Conservation (phyloP, 169 alveolate genomes). For the Plasmodium blacklocki region DNA sequence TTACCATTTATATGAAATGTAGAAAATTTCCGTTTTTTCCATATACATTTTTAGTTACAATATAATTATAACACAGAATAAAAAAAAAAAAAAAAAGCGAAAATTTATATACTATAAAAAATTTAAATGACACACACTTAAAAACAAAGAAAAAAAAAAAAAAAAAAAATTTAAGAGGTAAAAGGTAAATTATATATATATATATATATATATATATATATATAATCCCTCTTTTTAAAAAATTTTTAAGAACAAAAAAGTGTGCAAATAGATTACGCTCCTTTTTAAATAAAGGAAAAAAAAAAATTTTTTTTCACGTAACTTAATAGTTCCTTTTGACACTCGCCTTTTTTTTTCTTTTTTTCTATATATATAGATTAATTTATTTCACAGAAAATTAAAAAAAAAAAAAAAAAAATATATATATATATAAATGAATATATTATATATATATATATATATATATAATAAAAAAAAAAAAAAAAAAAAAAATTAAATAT, state of each 20-base stretch:
- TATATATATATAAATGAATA: neutral
- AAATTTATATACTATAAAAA: neutral
- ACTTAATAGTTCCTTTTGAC: constrained; percentile 18
- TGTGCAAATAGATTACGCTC: constrained; percentile 61
- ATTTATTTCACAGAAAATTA: neutral
- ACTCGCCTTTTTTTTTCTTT: constrained; percentile 13
- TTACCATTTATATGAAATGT: constrained; percentile 2
- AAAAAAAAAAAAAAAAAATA: neutral
- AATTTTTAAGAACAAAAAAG: constrained; percentile 24
- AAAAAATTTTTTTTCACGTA: constrained; percentile 6
- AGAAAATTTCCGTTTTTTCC: constrained; percentile 15
- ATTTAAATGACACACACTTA: constrained; percentile 22
- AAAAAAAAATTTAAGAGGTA: constrained; percentile 5
- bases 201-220: neutral
- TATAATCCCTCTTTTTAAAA: neutral
- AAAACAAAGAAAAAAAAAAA: constrained; percentile 14
- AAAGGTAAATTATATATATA: neutral
- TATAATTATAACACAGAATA: neutral
- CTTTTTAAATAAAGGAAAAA: constrained; percentile 1
- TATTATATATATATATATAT: neutral
- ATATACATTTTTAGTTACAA: constrained; percentile 1
- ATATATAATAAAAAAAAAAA: neutral
- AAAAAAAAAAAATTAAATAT: constrained; percentile 8
- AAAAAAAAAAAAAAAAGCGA: constrained; percentile 13
- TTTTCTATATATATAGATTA: neutral